These are phyloP conservation scores for Floccularia luteovirens DNA, from an alignment of 768 basidiomycete genomes.

Conservation along the genomic window DNA sequence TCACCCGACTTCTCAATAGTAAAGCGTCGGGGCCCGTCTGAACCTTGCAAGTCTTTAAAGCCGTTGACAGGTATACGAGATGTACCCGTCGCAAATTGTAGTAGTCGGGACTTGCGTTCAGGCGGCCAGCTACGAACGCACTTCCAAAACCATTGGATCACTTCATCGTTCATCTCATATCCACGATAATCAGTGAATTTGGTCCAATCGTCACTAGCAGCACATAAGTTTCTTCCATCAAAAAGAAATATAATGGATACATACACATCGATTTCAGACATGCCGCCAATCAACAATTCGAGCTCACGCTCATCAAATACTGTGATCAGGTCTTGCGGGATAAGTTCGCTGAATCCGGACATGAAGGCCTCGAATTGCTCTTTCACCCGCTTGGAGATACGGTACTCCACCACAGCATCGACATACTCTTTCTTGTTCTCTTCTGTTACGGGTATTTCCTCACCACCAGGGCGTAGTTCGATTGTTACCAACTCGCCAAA, in stretches of 20 bases:
- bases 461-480: conserved; percentile 87
- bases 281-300: conserved; percentile 95
- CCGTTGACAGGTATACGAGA: conserved; percentile 97
- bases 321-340: conserved; percentile 95
- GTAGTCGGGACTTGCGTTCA: conserved; percentile 91
- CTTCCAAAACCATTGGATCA: conserved; percentile 99
- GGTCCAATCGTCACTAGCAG: conserved; percentile 85
- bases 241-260: conserved; percentile 20
- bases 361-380: conserved; percentile 99
- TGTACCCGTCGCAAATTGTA: conserved; percentile 97
- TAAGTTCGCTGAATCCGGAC: conserved; percentile 99
- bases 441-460: conserved; percentile 81
- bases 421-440: conserved; percentile 99
- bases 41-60: conserved; percentile 97
- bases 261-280: conserved; percentile 99
- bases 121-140: conserved; percentile 96
- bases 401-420: conserved; percentile 90
- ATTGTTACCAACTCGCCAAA: conserved; percentile 98
- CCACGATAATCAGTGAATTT: conserved; percentile 99
- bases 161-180: conserved; percentile 90
- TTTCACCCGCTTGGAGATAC: conserved; percentile 94
- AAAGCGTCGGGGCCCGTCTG: conserved; percentile 93
- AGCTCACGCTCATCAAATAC: conserved; percentile 99
- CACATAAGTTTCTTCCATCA: conserved; percentile 1
- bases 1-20: conserved; percentile 99